Evolutionary conservation across 495 filamentous ascomycete genomes (phyloP).

Genomic region (Penicillium robsamsonii): DNA sequence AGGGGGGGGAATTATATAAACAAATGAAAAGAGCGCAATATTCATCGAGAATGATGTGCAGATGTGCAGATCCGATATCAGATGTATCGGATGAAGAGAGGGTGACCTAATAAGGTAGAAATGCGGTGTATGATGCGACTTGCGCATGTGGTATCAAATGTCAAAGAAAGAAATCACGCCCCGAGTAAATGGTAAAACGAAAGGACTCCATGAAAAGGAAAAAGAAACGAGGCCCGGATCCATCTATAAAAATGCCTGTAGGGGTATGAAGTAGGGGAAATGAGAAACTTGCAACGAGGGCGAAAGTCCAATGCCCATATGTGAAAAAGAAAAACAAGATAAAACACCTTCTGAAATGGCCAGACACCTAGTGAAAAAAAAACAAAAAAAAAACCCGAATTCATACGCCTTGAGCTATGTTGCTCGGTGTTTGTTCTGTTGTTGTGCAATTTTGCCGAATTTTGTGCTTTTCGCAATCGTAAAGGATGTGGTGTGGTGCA

Average conservation of each 20-base stretch:
- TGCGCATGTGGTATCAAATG: constrained; percentile 39
- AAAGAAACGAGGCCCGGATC: constrained; percentile 41
- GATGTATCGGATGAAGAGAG: constrained; percentile 22
- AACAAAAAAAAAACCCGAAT: constrained; percentile 25
- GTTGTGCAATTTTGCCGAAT: constrained; percentile 28
- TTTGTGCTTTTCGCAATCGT: constrained; percentile 24
- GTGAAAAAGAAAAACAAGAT: constrained; percentile 18
- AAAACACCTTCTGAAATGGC: constrained; percentile 21
- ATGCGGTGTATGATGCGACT: constrained; percentile 35
- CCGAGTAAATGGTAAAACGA: constrained; percentile 21
- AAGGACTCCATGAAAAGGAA: constrained; percentile 26
- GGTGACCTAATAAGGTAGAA: constrained; percentile 14
- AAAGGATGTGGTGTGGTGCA: constrained; percentile 16
- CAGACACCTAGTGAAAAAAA: constrained; percentile 26
- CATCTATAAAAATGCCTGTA: constrained; percentile 44
- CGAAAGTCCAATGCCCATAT: constrained; percentile 16
- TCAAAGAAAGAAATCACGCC: constrained; percentile 23
- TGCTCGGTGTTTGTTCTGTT: constrained; percentile 21
- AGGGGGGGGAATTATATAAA: constrained; percentile 25
- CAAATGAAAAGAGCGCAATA: constrained; percentile 34
- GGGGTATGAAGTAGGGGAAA: constrained; percentile 41
- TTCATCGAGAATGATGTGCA: constrained; percentile 21
- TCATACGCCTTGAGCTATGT: constrained; percentile 39
- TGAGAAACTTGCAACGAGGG: constrained; percentile 19
- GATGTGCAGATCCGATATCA: constrained; percentile 17